Evolutionary conservation across 1,284 basidiomycete genomes (phyloP), one percentile per base, ranked within the genome.

Genomic region (Peniophora sp.): DNA sequence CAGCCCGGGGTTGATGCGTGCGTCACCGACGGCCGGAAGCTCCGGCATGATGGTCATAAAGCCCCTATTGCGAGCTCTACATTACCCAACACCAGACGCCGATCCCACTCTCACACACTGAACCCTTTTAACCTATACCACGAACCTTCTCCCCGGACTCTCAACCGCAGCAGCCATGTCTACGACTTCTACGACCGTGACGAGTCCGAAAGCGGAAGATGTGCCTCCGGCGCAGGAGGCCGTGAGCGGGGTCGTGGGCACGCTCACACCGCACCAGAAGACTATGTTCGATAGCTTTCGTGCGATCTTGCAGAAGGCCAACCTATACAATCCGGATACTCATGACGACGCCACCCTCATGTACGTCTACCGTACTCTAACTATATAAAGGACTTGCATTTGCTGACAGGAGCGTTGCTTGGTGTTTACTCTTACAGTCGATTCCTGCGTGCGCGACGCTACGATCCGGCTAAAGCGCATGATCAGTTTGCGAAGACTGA

Each of bases 401-500:
- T 15, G 34, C 27, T 39, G 11, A 20, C 27, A 5, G 12, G 27
- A 32, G 27, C 27, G 12, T 12, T 32, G 27, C n/a, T n/a, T n/a
- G n/a, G n/a, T n/a, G n/a, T n/a, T n/a, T n/a, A n/a, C n/a, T n/a
- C n/a, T n/a, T n/a, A n/a, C 60, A 90, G 87, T 22, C 84, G 88
- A 10, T 91, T 91, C 59, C 73, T 91, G 3, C 74, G 86, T 23
- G 88, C 88, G 5, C 74, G 88, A 55, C 71, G 71, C 50, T 89
- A 81, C 59, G 75, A 85, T 54, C 68, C 74, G 6, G 55, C 63
- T n/a, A 76, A 78, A 56, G 88, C 88, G 0, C 70, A 80, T 62
- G 78, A 79, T 54, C 85, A 90, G 60, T 90, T 88, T 59, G 62
- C 78, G 1, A 73, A 75, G 20, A 69, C 83, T 0, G 76, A 84